Evolutionary conservation across 164 flowering plant genomes (phyloP).

Genomic region (Stephania yunnanensis): DNA sequence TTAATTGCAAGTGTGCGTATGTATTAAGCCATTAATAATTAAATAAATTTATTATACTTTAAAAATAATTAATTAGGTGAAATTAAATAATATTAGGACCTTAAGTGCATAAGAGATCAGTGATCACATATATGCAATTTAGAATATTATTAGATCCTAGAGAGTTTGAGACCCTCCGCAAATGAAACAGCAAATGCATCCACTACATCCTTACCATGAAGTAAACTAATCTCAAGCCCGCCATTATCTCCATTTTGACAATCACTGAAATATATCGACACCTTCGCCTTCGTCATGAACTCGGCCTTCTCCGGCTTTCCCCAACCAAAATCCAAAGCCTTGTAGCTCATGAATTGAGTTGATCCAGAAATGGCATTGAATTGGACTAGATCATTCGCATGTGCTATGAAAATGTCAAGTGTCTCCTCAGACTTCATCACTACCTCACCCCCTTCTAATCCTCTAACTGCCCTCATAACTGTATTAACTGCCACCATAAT

Average conservation of each 20-base stretch:
- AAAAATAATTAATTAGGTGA: no score
- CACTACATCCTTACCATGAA: slow-evolving; percentile 17
- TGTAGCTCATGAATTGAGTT: slow-evolving; percentile 27
- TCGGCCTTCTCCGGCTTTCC: slow-evolving; percentile 35
- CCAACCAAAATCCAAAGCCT: slow-evolving; percentile 36
- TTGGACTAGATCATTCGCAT: background rate
- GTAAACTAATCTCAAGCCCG: slow-evolving; percentile 31
- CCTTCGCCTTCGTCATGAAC: slow-evolving; percentile 12
- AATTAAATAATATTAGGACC: no score
- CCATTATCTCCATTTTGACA: slow-evolving; percentile 21
- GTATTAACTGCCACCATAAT: slow-evolving; percentile 18
- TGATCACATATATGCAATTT: no score
- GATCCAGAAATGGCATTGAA: slow-evolving; percentile 20
- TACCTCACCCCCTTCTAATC: background rate
- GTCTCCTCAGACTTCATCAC: background rate
- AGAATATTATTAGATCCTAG: no score
- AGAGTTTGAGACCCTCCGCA: no score
- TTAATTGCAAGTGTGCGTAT: no score
- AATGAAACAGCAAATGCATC: slow-evolving; percentile 2
- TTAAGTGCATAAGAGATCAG: no score
- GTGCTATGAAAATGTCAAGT: no score
- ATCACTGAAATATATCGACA: slow-evolving; percentile 22
- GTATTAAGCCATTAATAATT: no score
- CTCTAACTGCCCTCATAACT: slow-evolving; percentile 17
- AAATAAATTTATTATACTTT: no score